Percentiles rank a stretch among this genome's conserved stretches.
Conservation (phyloP, 768 basidiomycete genomes). For the Lentinula sp. region DNA sequence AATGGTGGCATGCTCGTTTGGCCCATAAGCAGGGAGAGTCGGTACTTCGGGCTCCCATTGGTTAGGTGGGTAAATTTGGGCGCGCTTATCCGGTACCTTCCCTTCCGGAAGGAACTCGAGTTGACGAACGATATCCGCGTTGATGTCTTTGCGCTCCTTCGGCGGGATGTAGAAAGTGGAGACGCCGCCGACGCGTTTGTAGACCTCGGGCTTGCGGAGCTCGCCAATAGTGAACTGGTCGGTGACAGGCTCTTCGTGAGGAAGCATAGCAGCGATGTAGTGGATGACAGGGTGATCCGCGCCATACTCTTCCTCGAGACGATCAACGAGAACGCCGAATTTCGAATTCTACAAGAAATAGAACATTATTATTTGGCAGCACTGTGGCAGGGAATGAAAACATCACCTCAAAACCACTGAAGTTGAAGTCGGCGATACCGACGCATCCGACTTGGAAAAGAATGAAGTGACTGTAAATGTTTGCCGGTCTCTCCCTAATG, state of each 20-base stretch:
- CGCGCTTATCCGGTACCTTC: neutral
- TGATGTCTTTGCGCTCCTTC: neutral
- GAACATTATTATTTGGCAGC: too few relatives aligned
- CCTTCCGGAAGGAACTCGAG: neutral
- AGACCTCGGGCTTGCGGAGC: neutral
- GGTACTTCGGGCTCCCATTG: slow-evolving; percentile 1
- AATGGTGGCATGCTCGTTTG: neutral
- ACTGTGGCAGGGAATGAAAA: neutral
- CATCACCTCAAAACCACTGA: slow-evolving; percentile 1
- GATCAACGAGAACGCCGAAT: slow-evolving; percentile 3
- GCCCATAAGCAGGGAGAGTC: neutral
- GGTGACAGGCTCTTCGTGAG: neutral
- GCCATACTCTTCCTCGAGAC: slow-evolving; percentile 5
- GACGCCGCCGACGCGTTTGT: slow-evolving; percentile 1
- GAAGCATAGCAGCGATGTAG: slow-evolving; percentile 2
- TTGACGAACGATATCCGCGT: neutral
- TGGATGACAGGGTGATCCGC: slow-evolving; percentile 2
- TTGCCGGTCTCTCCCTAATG: neutral
- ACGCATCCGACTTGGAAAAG: slow-evolving; percentile 5
- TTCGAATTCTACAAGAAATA: neutral
- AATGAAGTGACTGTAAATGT: neutral
- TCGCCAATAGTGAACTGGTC: neutral
- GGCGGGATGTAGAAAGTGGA: slow-evolving; percentile 6
- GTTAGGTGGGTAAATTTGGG: slow-evolving; percentile 2
- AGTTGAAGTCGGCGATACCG: slow-evolving; percentile 5